Percentiles rank a stretch among this genome's conserved stretches.
phyloP scores from a whole-genome alignment of 495 filamentous ascomycete genomes.

The Penicillium dipodomyicola region DNA sequence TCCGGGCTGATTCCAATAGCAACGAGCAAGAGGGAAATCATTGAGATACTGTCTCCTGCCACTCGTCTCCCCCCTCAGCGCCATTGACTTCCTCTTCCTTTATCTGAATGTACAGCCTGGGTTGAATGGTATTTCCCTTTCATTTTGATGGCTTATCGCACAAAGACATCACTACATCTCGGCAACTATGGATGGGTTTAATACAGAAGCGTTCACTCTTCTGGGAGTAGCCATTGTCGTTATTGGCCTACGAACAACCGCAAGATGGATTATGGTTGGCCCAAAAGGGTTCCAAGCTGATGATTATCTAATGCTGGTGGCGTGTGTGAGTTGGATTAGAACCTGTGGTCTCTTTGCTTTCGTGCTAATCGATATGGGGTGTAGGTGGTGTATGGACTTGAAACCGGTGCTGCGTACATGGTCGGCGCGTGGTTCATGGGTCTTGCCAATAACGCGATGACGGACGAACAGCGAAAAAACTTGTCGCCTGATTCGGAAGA shows the following conservation, averaged over 20 bases:
- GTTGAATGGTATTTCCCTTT: constrained; percentile 3
- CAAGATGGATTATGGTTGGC: constrained; percentile 52
- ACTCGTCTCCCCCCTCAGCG: constrained; percentile 4
- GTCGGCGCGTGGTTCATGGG: constrained; percentile 47
- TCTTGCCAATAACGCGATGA: constrained; percentile 57
- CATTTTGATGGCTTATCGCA: constrained; percentile 6
- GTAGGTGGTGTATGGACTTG: constrained; percentile 39
- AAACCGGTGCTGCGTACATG: constrained; percentile 48
- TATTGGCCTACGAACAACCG: constrained; percentile 48
- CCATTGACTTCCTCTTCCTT: constrained; percentile 21
- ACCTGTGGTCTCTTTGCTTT: not conserved
- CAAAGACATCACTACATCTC: not conserved
- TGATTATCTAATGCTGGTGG: constrained; percentile 60
- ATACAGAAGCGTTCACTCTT: constrained; percentile 53
- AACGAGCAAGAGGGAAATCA: constrained; percentile 18
- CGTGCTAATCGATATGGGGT: constrained; percentile 14
- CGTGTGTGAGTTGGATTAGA: constrained; percentile 40
- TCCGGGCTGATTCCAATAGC: constrained; percentile 28
- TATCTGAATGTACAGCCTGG: constrained; percentile 21
- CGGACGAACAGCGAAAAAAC: constrained; percentile 41
- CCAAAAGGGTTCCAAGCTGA: constrained; percentile 50
- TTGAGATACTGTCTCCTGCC: constrained; percentile 3
- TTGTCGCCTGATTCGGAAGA: constrained; percentile 47
- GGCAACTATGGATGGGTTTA: constrained; percentile 35
- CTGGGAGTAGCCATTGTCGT: constrained; percentile 48